Evolutionary conservation across 2,329 filamentous ascomycete genomes (phyloP), one percentile per base, ranked within the genome.

Genomic region (Pyrenochaeta sp.): DNA sequence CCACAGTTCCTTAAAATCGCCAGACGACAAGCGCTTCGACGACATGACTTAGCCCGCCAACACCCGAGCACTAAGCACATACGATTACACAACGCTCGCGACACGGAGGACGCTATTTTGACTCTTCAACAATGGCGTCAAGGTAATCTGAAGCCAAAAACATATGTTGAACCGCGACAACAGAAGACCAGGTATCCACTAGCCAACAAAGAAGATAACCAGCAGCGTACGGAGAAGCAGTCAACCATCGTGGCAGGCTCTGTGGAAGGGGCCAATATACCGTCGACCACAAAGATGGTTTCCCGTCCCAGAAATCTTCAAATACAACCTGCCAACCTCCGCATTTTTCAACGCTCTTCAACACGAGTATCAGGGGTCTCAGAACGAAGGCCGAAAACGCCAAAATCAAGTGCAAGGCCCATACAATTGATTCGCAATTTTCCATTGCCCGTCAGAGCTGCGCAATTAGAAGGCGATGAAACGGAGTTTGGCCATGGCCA

Each of bases 1-100:
- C 83, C 85, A 7, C 78, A 79, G 18, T 87, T 87, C 48, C 72
- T 88, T 5, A 79, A 79, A 46, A 67, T 88, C 51, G 85, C 85
- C 30, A 78, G 79, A 23, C 80, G 85, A 54, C 77, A 79, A 61
- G 82, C 79, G 43, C 80, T 81, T 7, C 77, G 74, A 35, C 76
- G 78, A 41, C 67, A 73, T 20, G 79, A 84, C 61, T 65, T 74
- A 62, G 83, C 81, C 31, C 79, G 83, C 49, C 79, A 82, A 60
- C 83, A 80, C 37, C 83, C 82, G 14, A 76, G 74, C 18, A 72
- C 74, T 44, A 86, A 87, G 60, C 74, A 81, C 32, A 76, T 87
- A 44, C 76, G 78, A 45, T 69, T 87, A 21, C 80, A 79, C 14
- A 85, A 81, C 20, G 73, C 70, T 29, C 61, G 74, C 7, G 85